Percentiles rank a stretch among this genome's conserved stretches.
phyloP scores from a whole-genome alignment of 2,329 filamentous ascomycete genomes.

The Calonectria pauciramosa region DNA sequence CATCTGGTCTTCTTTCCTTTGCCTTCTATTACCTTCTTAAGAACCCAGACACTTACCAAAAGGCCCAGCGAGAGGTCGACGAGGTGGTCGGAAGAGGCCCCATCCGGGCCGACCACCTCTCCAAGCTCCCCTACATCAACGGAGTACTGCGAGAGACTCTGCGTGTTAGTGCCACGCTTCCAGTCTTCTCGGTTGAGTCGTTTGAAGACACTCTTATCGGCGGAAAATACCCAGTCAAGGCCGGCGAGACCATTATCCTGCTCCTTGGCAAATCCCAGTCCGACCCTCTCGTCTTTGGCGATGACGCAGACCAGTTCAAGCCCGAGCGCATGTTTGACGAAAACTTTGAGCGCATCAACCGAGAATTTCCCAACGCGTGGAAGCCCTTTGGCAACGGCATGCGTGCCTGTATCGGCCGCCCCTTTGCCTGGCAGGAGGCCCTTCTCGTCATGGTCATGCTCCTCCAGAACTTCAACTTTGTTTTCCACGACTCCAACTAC shows the following conservation, averaged over 20 bases:
- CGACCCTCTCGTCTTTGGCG: slow-evolving; percentile 74
- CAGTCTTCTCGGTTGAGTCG: slow-evolving; percentile 67
- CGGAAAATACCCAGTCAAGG: slow-evolving; percentile 71
- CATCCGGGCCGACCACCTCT: slow-evolving; percentile 71
- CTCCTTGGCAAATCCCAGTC: slow-evolving; percentile 68
- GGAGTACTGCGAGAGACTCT: slow-evolving; percentile 75
- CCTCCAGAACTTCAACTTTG: slow-evolving; percentile 79
- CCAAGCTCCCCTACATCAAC: slow-evolving; percentile 74
- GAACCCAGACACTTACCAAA: slow-evolving; percentile 69
- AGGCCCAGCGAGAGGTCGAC: slow-evolving; percentile 77
- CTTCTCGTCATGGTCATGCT: slow-evolving; percentile 72
- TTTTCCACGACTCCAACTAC: slow-evolving; percentile 69
- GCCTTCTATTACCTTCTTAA: slow-evolving; percentile 74
- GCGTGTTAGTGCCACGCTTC: slow-evolving; percentile 71
- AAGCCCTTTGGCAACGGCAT: slow-evolving; percentile 82
- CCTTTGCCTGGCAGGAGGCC: slow-evolving; percentile 82
- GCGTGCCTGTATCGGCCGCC: slow-evolving; percentile 78
- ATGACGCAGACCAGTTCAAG: slow-evolving; percentile 74
- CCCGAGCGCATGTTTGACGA: slow-evolving; percentile 81
- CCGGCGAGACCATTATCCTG: slow-evolving; percentile 62
- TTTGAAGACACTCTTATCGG: slow-evolving; percentile 66
- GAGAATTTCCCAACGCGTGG: slow-evolving; percentile 73
- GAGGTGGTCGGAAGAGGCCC: slow-evolving; percentile 69
- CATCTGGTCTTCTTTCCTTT: slow-evolving; percentile 76
- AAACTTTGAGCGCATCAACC: slow-evolving; percentile 71